phyloP scores from a whole-genome alignment of 2,329 filamentous ascomycete genomes.

The Calonectria henricotiae region DNA sequence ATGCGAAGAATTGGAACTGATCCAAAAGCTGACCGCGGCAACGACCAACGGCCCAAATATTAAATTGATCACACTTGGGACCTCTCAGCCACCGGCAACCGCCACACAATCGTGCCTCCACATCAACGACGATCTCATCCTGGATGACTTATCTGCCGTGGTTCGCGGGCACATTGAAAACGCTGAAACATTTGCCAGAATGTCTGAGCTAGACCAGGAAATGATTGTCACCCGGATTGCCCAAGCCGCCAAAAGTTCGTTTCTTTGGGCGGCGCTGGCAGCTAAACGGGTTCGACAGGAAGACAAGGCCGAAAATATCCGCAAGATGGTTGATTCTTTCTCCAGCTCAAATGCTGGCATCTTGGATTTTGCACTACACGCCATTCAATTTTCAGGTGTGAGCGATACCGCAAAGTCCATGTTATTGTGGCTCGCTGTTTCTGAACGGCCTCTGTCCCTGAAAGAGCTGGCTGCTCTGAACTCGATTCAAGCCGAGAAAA shows the following conservation, averaged over 20 bases:
- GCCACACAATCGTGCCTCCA: background rate
- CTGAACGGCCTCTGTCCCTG: constrained; percentile 1
- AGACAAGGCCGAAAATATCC: background rate
- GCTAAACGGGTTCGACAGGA: background rate
- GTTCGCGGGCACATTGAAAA: background rate
- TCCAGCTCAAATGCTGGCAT: background rate
- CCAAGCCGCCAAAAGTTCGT: constrained; percentile 4
- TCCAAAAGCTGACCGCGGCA: background rate
- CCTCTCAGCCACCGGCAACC: background rate
- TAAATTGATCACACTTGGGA: background rate
- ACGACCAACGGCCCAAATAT: background rate
- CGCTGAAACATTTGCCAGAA: background rate
- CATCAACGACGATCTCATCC: background rate
- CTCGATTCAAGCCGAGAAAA: constrained; percentile 8
- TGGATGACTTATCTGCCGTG: constrained; percentile 1
- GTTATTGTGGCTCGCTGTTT: constrained; percentile 3
- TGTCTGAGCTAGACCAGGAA: constrained; percentile 8
- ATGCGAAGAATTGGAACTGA: background rate
- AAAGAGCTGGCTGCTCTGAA: background rate
- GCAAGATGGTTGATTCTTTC: background rate
- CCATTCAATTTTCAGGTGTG: background rate
- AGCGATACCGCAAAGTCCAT: background rate
- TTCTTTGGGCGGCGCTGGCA: constrained; percentile 6
- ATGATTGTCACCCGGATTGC: constrained; percentile 5
- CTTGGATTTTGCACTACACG: background rate